Conservation (phyloP, 805 yeast species). For the Candida ponderosae region DNA sequence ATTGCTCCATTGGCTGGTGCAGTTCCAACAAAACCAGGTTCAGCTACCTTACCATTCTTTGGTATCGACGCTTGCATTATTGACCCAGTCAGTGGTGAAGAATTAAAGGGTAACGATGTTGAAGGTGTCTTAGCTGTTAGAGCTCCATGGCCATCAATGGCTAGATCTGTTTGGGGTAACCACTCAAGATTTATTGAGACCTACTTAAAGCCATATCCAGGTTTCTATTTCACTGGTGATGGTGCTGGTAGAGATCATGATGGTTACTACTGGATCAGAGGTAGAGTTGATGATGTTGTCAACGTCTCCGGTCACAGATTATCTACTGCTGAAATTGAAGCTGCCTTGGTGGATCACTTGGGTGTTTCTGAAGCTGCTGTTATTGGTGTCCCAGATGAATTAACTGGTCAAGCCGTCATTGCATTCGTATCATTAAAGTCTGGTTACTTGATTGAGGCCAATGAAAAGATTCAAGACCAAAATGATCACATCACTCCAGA, state of each 20-base stretch:
- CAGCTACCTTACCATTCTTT: slow-evolving; percentile 78
- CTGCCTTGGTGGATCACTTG: slow-evolving; percentile 67
- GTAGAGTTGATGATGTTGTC: slow-evolving; percentile 85
- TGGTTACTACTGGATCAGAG: slow-evolving; percentile 80
- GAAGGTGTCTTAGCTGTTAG: slow-evolving; percentile 77
- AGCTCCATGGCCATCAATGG: slow-evolving; percentile 79
- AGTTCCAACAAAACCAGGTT: slow-evolving; percentile 79
- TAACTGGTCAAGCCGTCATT: slow-evolving; percentile 83
- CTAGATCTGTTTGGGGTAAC: slow-evolving; percentile 75
- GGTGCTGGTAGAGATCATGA: slow-evolving; percentile 84
- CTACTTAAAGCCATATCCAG: slow-evolving; percentile 76
- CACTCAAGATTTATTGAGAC: slow-evolving; percentile 71
- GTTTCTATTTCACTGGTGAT: slow-evolving; percentile 81
- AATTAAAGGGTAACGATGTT: slow-evolving; percentile 57
- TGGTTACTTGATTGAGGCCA: slow-evolving; percentile 25
- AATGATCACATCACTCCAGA: slow-evolving; percentile 2
- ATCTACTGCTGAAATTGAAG: slow-evolving; percentile 86
- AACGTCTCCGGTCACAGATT: slow-evolving; percentile 82
- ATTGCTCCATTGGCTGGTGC: slow-evolving; percentile 71
- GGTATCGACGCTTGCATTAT: slow-evolving; percentile 69
- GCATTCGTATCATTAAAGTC: slow-evolving; percentile 73
- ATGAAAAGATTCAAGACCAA: slow-evolving; percentile 19
- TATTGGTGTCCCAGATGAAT: slow-evolving; percentile 74
- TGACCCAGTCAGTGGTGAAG: slow-evolving; percentile 70
- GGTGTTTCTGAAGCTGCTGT: slow-evolving; percentile 75